Evolutionary conservation across 78 protist genomes (phyloP).

Genomic region (Thecamonas trahens): DNA sequence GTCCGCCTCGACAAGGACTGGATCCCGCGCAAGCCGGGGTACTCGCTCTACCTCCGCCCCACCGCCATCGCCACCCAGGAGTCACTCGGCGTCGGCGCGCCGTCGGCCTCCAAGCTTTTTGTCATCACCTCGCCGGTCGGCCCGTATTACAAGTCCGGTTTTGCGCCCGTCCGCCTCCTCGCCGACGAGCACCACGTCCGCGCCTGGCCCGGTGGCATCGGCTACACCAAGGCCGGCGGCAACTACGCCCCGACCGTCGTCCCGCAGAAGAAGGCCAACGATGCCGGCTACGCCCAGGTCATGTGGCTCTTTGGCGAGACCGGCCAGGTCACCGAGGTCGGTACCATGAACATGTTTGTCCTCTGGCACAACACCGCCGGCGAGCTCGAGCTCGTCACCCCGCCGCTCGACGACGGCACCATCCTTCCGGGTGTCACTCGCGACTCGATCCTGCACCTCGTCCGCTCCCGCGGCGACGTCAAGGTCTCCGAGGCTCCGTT

Average conservation of each 20-base stretch:
- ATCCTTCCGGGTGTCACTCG: constrained; percentile 97
- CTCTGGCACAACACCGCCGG: constrained; percentile 75
- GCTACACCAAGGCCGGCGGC: constrained; percentile 74
- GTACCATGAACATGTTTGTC: constrained; percentile 94
- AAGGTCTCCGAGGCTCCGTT: constrained; percentile 76
- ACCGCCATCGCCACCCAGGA: constrained; percentile 81
- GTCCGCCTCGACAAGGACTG: constrained; percentile 76
- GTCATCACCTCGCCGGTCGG: constrained; percentile 91
- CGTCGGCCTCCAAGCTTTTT: constrained; percentile 35
- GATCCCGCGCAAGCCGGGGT: constrained; percentile 87
- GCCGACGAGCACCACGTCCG: constrained; percentile 66
- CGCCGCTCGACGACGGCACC: constrained; percentile 85
- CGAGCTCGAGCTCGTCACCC: constrained; percentile 65
- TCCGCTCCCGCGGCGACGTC: constrained; percentile 60
- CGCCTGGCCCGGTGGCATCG: constrained; percentile 79
- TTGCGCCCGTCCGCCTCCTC: constrained; percentile 80
- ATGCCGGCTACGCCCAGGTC: constrained; percentile 85
- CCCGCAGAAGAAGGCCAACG: constrained; percentile 69
- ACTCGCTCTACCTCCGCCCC: constrained; percentile 95
- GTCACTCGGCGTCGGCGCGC: constrained; percentile 68
- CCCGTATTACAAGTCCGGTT: constrained; percentile 93
- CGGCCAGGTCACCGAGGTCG: constrained; percentile 91
- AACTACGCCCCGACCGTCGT: constrained; percentile 92
- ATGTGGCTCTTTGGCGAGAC: constrained; percentile 89
- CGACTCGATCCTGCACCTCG: constrained; percentile 74